Evolutionary conservation across 345 rosid species (phyloP).

Genomic region (Boechera retrofracta): DNA sequence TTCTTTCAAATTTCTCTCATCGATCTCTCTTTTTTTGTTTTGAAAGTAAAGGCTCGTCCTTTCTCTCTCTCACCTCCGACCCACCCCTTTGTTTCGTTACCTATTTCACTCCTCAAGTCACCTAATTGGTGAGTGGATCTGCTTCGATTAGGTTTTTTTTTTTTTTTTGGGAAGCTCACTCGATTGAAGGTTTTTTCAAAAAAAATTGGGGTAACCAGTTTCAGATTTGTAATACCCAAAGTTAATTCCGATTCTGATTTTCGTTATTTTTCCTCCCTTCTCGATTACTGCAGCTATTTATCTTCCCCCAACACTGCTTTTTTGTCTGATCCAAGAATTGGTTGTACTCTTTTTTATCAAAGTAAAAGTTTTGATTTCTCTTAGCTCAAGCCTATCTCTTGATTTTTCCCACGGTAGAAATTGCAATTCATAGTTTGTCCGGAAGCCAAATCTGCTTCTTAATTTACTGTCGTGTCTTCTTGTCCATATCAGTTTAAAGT

Average conservation of each 20-base stretch:
- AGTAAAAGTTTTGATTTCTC: conserved; percentile 11
- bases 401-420: not conserved
- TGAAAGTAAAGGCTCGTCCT: conserved; percentile 35
- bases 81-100: conserved; percentile 15
- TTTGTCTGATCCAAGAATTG: conserved; percentile 40
- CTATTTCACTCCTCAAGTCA: conserved; percentile 31
- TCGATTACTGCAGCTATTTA: conserved; percentile 30
- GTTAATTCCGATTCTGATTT: conserved; percentile 11
- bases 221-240: conserved; percentile 28
- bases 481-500: conserved; percentile 7
- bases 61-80: conserved; percentile 30
- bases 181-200: conserved; percentile 6
- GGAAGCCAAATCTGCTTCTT: conserved; percentile 19
- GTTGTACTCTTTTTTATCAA: not conserved
- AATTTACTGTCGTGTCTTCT: not conserved
- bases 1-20: conserved; percentile 34
- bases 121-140: conserved; percentile 54
- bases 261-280: not conserved
- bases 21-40: conserved; percentile 26
- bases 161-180: conserved; percentile 14
- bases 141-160: conserved; percentile 47
- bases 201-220: conserved; percentile 5
- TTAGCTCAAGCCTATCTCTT: not conserved
- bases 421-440: not conserved
- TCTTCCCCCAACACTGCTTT: conserved; percentile 19